Evolutionary conservation across 2,329 filamentous ascomycete genomes (phyloP).

Genomic region (Plenodomus lindquistii): DNA sequence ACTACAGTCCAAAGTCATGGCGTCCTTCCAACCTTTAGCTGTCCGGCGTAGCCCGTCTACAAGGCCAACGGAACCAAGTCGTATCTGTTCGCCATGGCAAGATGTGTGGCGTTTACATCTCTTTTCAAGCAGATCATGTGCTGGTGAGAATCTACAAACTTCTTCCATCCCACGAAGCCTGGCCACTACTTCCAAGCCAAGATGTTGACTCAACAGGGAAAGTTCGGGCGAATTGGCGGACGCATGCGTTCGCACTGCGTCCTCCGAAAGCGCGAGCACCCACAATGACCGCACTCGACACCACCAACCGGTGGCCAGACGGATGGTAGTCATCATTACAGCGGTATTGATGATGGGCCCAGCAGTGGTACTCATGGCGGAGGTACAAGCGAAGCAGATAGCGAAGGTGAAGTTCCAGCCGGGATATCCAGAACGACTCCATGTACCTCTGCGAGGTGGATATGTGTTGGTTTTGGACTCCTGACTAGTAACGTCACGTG

Average conservation of each 20-base stretch:
- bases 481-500: too few relatives aligned
- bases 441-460: slow-evolving; percentile 57
- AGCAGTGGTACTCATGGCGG: background rate
- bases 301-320: slow-evolving; percentile 1
- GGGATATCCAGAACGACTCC: slow-evolving; percentile 30
- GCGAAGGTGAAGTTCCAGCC: slow-evolving; percentile 20
- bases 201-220: slow-evolving; percentile 21
- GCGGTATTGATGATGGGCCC: background rate
- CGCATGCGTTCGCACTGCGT: slow-evolving; percentile 26
- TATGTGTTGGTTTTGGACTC: too few relatives aligned
- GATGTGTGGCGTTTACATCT: slow-evolving; percentile 8
- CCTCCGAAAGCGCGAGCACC: slow-evolving; percentile 16
- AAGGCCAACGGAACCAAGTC: slow-evolving; percentile 22
- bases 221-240: slow-evolving; percentile 24
- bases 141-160: slow-evolving; percentile 13
- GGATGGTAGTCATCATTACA: background rate
- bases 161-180: slow-evolving; percentile 30
- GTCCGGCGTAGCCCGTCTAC: slow-evolving; percentile 21
- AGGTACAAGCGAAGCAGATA: background rate
- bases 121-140: background rate
- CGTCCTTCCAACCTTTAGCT: slow-evolving; percentile 19
- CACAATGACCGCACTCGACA: background rate
- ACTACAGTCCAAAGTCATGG: slow-evolving; percentile 8
- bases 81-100: slow-evolving; percentile 23
- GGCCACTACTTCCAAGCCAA: slow-evolving; percentile 29